Percentiles rank a stretch among this genome's conserved stretches.
Evolutionary conservation across 495 filamentous ascomycete genomes (phyloP).

Genomic region (Pyrenula aspistea): DNA sequence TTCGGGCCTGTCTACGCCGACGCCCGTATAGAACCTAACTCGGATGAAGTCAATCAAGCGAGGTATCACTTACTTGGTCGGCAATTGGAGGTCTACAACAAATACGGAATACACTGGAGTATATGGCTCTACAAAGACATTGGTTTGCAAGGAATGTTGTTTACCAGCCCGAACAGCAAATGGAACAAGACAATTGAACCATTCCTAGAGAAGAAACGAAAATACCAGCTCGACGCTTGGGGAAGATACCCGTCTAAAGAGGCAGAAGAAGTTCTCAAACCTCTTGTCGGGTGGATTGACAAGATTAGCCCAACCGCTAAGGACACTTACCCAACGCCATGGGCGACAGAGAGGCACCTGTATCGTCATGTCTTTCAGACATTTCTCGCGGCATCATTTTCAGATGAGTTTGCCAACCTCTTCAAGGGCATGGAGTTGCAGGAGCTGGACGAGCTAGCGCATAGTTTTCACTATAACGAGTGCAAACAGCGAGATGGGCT

Average conservation of each 20-base stretch:
- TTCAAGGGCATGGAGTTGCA: constrained; percentile 40
- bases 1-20: constrained; percentile 52
- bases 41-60: constrained; percentile 33
- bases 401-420: constrained; percentile 43
- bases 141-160: constrained; percentile 51
- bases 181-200: constrained; percentile 38
- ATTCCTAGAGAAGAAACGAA: constrained; percentile 43
- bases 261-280: constrained; percentile 23
- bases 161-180: constrained; percentile 29
- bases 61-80: constrained; percentile 41
- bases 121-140: constrained; percentile 61
- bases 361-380: constrained; percentile 37
- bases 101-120: constrained; percentile 43
- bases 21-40: constrained; percentile 17
- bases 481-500: constrained; percentile 43
- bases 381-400: constrained; percentile 38
- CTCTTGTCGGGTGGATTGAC: constrained; percentile 31
- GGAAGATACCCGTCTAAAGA: constrained; percentile 27
- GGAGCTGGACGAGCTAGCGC: constrained; percentile 44
- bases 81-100: constrained; percentile 45
- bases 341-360: constrained; percentile 45
- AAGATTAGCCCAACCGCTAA: constrained; percentile 23
- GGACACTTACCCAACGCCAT: constrained; percentile 39
- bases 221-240: constrained; percentile 43
- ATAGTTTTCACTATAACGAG: constrained; percentile 43